phyloP scores from a whole-genome alignment of 495 filamentous ascomycete species.

The Mytilinidion resinicola region DNA sequence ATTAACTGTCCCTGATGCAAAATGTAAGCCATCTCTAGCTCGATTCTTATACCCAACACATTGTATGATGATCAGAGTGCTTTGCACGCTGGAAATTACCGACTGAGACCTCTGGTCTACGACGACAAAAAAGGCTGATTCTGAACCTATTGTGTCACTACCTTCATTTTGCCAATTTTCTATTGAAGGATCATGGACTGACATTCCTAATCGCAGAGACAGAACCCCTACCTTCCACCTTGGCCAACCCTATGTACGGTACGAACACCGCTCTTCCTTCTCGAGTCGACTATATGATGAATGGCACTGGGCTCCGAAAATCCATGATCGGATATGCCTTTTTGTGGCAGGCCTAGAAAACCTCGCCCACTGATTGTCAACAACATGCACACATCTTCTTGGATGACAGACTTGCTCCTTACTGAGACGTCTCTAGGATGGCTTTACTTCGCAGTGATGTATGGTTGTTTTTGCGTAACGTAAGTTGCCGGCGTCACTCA shows the following conservation, averaged over 20 bases:
- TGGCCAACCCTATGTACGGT: constrained; percentile 7
- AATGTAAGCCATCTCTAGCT: not conserved
- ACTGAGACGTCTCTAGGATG: not conserved
- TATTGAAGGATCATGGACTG: not conserved
- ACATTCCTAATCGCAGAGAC: constrained; percentile 10
- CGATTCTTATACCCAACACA: not conserved
- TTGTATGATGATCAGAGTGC: constrained; percentile 74
- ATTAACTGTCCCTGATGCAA: not conserved
- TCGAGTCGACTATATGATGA: constrained; percentile 63
- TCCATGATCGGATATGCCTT: constrained; percentile 82
- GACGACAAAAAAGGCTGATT: constrained; percentile 88
- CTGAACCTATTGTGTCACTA: constrained; percentile 55
- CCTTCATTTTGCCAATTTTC: not conserved
- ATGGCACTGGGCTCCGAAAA: constrained; percentile 99
- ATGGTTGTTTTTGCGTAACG: too few species aligned
- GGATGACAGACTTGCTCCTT: constrained; percentile 4
- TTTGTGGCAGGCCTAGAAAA: constrained; percentile 99
- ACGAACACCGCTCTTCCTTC: not conserved
- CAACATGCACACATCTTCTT: not conserved
- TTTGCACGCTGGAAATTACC: constrained; percentile 99
- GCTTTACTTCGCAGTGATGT: not conserved
- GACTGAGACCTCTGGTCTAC: constrained; percentile 74
- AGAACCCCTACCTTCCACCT: not conserved
- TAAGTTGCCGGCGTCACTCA: too few species aligned
- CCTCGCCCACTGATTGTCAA: constrained; percentile 90